Evolutionary conservation across 805 yeast species (phyloP).

Genomic region (Kluyveromyces nonfermentans): DNA sequence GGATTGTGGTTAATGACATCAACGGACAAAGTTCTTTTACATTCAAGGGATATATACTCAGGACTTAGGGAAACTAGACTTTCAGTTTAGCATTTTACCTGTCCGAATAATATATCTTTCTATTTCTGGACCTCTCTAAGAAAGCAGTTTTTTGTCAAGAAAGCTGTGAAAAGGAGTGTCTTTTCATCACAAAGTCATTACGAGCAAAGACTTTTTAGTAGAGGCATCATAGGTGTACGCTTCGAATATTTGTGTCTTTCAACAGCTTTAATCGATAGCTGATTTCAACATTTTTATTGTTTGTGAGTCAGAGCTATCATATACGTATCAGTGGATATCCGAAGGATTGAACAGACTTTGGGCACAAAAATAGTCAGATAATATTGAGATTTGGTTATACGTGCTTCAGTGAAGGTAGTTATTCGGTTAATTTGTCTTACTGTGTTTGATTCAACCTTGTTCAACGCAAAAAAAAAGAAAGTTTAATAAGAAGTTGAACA

Average conservation of each 20-base stretch:
- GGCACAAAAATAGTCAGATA: not conserved
- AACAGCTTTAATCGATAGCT: not conserved
- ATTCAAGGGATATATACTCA: conserved; percentile 2
- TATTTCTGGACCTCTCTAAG: conserved; percentile 4
- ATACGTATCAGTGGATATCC: not conserved
- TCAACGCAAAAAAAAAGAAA: too few species aligned
- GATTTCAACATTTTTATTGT: not conserved
- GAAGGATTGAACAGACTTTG: not conserved
- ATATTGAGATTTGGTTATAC: not conserved
- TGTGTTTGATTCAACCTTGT: conserved; percentile 1
- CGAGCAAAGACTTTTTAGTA: not conserved
- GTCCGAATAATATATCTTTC: conserved; percentile 8
- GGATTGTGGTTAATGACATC: not conserved
- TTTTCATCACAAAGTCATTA: not conserved
- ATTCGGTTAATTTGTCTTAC: conserved; percentile 27
- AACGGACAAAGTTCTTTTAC: conserved; percentile 5
- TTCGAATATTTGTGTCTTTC: not conserved
- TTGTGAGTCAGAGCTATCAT: not conserved
- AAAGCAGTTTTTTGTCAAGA: not conserved
- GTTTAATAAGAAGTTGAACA: not conserved
- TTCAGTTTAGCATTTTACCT: conserved; percentile 1
- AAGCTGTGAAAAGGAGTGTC: not conserved
- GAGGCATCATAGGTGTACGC: not conserved
- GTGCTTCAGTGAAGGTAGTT: conserved; percentile 19
- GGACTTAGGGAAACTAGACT: conserved; percentile 1